Evolutionary conservation across 225 moss, liverwort and hornwort genomes (phyloP), one percentile per base, ranked within the genome.

Genomic region (Physcomitrellopsis africana): DNA sequence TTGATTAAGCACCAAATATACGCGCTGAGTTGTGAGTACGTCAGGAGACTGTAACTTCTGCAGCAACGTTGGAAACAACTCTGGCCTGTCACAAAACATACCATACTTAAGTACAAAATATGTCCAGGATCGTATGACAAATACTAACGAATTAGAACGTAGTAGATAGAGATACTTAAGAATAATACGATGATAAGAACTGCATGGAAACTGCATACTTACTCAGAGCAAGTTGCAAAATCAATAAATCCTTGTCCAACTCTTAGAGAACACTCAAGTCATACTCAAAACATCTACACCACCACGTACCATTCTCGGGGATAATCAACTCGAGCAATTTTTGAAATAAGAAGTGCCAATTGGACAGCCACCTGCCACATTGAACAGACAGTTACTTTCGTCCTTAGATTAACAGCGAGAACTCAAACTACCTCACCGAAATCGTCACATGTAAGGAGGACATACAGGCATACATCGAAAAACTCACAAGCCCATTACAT

Each of bases 31-130:
- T 65, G 86, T 80, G 20, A 99, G 91, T 51, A 99, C 89, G 85
- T 99, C 99, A 69, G 89, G 85, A 80, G 99, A 95, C 89, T 91
- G 99, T 81, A 99, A 86, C 82, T 95, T 99, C 81, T 92, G 99
- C 73, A 99, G 90, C 83, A 99, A 89, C 48, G 89, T 84, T 80
- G 95, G 89, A 81, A 99, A 99, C 27, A 99, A 87, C 86, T 95
- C 93, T 68, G 92, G 99, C 97, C 97, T 97, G 92, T 73, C 67
- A 76, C 44, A 72, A 56, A 83, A 60, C 62, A 63, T 72, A 46
- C 60, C 59, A 81, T 73, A 64, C 43, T 18, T 68, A 60, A 52
- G 22, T 59, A 60, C 23, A 56, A 70, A 54, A 66, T 11, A 65
- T 65, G 67, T 62, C 44, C 27, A 51, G 43, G 16, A 72, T 43